Evolutionary conservation across 2,329 filamentous ascomycete species (phyloP), one percentile per base, ranked within the genome.

Genomic region (Trichophyton verrucosum): DNA sequence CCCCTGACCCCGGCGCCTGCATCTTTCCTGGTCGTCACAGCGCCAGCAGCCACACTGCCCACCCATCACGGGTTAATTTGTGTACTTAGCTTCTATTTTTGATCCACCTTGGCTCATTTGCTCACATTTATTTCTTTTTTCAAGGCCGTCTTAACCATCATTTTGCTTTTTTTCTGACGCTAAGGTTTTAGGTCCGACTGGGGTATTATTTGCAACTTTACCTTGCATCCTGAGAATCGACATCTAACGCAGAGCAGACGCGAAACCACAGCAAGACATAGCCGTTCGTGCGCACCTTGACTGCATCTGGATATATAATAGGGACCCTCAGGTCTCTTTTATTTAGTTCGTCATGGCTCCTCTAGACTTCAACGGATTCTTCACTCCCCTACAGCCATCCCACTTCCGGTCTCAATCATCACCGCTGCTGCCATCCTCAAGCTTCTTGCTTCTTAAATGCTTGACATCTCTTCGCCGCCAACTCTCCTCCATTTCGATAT

Each of bases 1-100:
- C n/a, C 51, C 51, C 51, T 55, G 51, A 33, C 51, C 49, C 51
- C 27, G 51, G 30, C 27, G 30, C 51, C 51, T 55, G 51, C 51
- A 55, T 55, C 33, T 38, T 20, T n/a, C 51, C 51, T 30, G 51
- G n/a, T 6, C 33, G 27, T 55, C 51, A 55, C 51, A 55, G 30
- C 27, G 51, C 51, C 46, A 51, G 20, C 20, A 51, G 46, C 46
- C 46, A 51, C 46, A 36, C 27, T 55, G 30, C 30, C 51, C 51
- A 13, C n/a, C 51, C 51, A 53, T 53, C 47, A 53, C 51, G n/a
- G 51, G 51, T 36, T 55, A 55, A 55, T 55, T 55, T 36, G 57
- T 59, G 24, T 47, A 59, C 17, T 59, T 59, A 59, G 40, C 57
- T 59, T 40, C 57, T 59, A 47, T 59, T 59, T 59, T 59, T 59